These are phyloP conservation scores for Carex arenaria DNA, from an alignment of 202 grass and related monocot genomes.

Conservation along the genomic window DNA sequence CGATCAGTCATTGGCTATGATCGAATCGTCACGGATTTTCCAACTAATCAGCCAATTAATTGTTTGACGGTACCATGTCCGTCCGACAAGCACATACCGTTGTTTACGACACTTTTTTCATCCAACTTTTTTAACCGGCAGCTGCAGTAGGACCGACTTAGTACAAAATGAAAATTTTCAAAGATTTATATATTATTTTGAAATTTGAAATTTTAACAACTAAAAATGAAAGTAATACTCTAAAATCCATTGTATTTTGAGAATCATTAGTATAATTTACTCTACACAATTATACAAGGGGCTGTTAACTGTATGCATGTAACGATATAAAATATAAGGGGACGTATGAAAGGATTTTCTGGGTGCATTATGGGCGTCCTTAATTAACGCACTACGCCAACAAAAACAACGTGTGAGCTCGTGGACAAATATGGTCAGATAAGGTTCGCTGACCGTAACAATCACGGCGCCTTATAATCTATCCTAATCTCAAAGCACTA, in stretches of 20 bases:
- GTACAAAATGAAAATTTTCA: not conserved
- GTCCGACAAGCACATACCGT: too few species aligned
- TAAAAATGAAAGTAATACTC: too few species aligned
- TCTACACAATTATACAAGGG: too few species aligned
- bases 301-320: too few species aligned
- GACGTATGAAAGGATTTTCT: not conserved
- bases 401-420: not conserved
- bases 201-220: not conserved
- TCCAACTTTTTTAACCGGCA: not conserved
- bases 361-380: not conserved
- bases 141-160: not conserved
- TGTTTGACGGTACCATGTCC: too few species aligned
- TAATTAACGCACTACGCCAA: not conserved
- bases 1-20: too few species aligned
- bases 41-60: too few species aligned
- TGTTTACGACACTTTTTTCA: not conserved
- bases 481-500: constrained; percentile 16
- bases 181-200: not conserved
- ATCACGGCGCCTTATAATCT: not conserved
- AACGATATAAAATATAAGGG: not conserved
- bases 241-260: too few species aligned
- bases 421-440: not conserved
- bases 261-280: too few species aligned
- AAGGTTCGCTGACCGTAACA: not conserved
- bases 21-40: too few species aligned